A percentile compares a stretch with the other conserved stretches of the same genome.
Conservation (phyloP, 129 eudicot genomes). For the Gnaphalium uliginosum region DNA sequence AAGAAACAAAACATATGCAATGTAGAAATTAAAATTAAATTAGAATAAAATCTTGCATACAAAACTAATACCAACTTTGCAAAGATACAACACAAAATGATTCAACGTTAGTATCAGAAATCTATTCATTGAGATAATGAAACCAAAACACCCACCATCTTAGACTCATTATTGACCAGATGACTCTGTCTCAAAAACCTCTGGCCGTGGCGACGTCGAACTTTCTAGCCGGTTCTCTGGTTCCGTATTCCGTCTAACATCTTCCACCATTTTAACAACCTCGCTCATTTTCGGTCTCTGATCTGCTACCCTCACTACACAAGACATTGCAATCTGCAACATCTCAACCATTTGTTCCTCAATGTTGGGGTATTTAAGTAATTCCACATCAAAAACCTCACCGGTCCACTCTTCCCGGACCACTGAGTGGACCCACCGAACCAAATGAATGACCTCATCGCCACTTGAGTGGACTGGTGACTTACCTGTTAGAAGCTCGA, state of each 20-base stretch:
- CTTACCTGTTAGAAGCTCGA: constrained; percentile 84
- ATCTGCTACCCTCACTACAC: constrained; percentile 75
- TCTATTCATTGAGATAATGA: constrained; percentile 66
- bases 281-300: constrained; percentile 86
- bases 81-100: constrained; percentile 37
- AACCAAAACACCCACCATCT: constrained; percentile 18
- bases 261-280: constrained; percentile 73
- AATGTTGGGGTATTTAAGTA: constrained; percentile 72
- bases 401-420: constrained; percentile 99
- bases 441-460: constrained; percentile 84
- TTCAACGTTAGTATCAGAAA: background rate
- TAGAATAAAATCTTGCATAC: constrained; percentile 28
- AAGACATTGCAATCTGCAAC: constrained; percentile 84
- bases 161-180: constrained; percentile 22
- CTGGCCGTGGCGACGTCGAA: constrained; percentile 37
- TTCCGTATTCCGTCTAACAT: constrained; percentile 44
- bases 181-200: constrained; percentile 33
- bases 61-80: constrained; percentile 24
- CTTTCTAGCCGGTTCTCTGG: constrained; percentile 39
- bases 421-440: constrained; percentile 97
- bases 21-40: constrained; percentile 6
- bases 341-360: constrained; percentile 95
- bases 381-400: constrained; percentile 86
- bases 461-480: constrained; percentile 94
- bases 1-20: background rate